Conservation (phyloP, 2,329 filamentous ascomycete genomes). For the Coniochaeta prunicola region DNA sequence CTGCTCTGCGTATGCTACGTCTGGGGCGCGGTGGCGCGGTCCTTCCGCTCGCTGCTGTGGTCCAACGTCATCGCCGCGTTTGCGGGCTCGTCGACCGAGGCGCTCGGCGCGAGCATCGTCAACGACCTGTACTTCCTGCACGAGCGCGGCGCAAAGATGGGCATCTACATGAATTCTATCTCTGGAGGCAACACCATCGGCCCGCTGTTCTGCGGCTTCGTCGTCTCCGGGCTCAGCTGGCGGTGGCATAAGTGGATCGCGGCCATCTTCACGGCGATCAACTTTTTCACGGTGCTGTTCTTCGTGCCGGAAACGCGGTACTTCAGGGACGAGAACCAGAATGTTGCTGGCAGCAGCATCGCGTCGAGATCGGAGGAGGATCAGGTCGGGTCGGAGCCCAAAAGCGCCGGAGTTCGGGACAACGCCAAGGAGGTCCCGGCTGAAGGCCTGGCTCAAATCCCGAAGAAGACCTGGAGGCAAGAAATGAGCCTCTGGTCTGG, state of each 20-base stretch:
- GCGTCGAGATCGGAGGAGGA: background rate
- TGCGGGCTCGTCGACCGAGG: constrained; percentile 35
- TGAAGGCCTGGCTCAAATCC: background rate
- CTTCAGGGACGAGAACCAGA: constrained; percentile 13
- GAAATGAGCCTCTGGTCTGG: constrained; percentile 20
- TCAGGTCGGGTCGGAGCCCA: background rate
- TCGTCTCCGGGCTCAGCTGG: constrained; percentile 20
- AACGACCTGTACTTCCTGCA: constrained; percentile 25
- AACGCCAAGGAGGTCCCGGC: background rate
- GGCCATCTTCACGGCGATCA: constrained; percentile 18
- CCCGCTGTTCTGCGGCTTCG: constrained; percentile 22
- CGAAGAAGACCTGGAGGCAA: constrained; percentile 17
- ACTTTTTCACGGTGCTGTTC: constrained; percentile 19
- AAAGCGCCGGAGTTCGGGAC: background rate
- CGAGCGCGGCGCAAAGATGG: constrained; percentile 22
- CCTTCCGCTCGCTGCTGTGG: constrained; percentile 34
- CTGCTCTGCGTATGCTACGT: constrained; percentile 30
- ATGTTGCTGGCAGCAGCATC: constrained; percentile 4
- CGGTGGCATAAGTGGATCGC: constrained; percentile 24
- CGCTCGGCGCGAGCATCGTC: constrained; percentile 28
- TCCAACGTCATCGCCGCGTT: constrained; percentile 36
- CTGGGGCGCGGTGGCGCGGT: constrained; percentile 33
- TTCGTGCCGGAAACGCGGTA: constrained; percentile 23
- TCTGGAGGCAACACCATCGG: constrained; percentile 21
- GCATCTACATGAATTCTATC: constrained; percentile 23